phyloP scores from a whole-genome alignment of 1,284 basidiomycete species.

The Vanrija sp. region DNA sequence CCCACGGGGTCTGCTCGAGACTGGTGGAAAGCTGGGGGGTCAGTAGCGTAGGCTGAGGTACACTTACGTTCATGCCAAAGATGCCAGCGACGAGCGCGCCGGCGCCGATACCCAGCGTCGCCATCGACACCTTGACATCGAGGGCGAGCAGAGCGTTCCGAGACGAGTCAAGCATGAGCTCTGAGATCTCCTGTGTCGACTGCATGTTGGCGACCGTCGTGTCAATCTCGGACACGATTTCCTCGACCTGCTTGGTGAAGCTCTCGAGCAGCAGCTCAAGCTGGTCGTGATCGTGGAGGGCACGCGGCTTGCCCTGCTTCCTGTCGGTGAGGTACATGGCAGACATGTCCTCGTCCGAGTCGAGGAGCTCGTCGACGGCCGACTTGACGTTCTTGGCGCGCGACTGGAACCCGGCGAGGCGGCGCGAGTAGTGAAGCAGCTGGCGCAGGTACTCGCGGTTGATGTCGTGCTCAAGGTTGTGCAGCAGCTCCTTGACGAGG shows the following conservation, averaged over 20 bases:
- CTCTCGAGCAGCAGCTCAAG: conserved; percentile 88
- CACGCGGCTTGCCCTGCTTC: conserved; percentile 58
- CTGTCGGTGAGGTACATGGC: conserved; percentile 89
- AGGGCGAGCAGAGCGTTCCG: conserved; percentile 87
- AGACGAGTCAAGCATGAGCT: conserved; percentile 93
- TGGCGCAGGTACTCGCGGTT: conserved; percentile 87
- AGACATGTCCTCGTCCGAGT: conserved; percentile 88
- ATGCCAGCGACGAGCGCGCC: conserved; percentile 88
- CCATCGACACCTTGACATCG: conserved; percentile 91
- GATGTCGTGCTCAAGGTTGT: conserved; percentile 87
- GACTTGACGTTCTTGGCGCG: conserved; percentile 84
- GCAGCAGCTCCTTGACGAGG: conserved; percentile 79
- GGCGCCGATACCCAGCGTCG: conserved; percentile 85
- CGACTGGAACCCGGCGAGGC: conserved; percentile 80
- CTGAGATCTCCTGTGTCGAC: conserved; percentile 95
- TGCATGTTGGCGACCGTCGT: conserved; percentile 84
- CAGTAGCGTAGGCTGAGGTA: neutral
- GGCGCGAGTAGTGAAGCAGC: conserved; percentile 81
- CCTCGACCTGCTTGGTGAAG: conserved; percentile 92
- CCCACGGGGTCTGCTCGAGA: conserved; percentile 46
- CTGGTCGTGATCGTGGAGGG: conserved; percentile 79
- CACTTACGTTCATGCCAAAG: conserved; percentile 90
- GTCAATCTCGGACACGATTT: conserved; percentile 88
- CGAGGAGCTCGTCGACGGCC: conserved; percentile 81
- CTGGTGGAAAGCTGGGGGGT: conserved; percentile 39